phyloP scores from a whole-genome alignment of 257 asterid genomes.

The Solanum sparsipilum region DNA sequence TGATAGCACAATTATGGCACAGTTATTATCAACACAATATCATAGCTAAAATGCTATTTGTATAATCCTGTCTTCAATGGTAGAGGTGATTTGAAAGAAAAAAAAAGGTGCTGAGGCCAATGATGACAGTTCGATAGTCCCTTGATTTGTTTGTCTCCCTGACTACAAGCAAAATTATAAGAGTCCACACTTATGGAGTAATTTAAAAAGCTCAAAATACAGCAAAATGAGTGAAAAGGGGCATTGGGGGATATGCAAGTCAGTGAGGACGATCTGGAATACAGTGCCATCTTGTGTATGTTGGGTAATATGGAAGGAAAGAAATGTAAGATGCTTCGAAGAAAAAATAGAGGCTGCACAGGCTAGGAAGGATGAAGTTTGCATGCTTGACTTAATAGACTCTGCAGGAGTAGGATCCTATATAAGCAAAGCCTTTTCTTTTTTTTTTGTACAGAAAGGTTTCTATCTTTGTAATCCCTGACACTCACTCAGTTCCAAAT shows the following conservation, averaged over 20 bases:
- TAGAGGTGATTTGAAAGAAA: not conserved
- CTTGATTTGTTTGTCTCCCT: not conserved
- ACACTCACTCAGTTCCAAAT: not conserved
- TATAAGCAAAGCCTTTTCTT: not conserved
- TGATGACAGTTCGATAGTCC: not conserved
- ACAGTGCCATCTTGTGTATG: not conserved
- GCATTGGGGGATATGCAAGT: not conserved
- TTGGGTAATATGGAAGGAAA: not conserved
- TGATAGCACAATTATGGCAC: not conserved
- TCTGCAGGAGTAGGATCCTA: not conserved
- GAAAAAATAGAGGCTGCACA: not conserved
- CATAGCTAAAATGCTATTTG: not conserved
- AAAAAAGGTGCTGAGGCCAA: not conserved
- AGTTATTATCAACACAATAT: not conserved
- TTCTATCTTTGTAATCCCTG: not conserved
- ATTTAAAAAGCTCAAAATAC: not conserved
- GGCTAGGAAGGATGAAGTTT: not conserved
- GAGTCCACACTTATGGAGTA: not conserved
- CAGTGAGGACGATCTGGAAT: not conserved
- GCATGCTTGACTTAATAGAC: not conserved
- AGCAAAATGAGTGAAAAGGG: not conserved
- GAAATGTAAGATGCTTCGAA: not conserved
- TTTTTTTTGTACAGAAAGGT: not conserved
- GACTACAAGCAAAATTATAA: not conserved
- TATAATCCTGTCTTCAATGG: not conserved